Evolutionary conservation across 495 filamentous ascomycete genomes (phyloP), one percentile per base, ranked within the genome.

Genomic region (Lophiostoma macrostomum): DNA sequence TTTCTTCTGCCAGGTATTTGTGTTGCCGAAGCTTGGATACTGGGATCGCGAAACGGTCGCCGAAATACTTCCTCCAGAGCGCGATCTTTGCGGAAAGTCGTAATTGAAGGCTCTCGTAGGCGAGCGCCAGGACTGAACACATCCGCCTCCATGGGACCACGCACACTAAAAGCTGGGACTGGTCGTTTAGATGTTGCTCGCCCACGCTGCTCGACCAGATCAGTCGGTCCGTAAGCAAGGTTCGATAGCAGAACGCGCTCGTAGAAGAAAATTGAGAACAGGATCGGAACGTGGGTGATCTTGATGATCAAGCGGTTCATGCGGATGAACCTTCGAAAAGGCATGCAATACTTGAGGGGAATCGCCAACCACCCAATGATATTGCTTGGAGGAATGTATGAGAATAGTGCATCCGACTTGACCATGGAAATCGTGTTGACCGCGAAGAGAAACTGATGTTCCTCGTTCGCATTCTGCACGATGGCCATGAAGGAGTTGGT

Each of bases 371-470:
- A 97, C 27, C 86, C 89, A 45, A 96, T 73, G 29, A 95, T 83
- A 62, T 96, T 96, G 12, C 84, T 83, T 0, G 91, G 91, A 0
- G 89, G 87, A 50, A 95, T 76, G 61, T 96, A 96, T 12, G 88
- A 91, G 72, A 96, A 96, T 0, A 96, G 74, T 0, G 88, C 86
- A 64, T 96, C 90, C 18, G 89, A 94, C 64, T 97, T 96, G 43
- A 96, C 91, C 86, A 96, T 88, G 3, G 90, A 93, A 30, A 95
- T 90, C 5, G 89, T 90, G 58, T 95, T 95, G 66, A 96, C 86
- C 5, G 91, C 88, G 65, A 96, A 94, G 3, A 95, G 71, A 62
- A 95, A 96, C 72, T 94, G 89, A 67, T 95, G 89, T 69, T 95
- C 90, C 64, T 95, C 83, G 48, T 90, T 86, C 6, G 89, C 88